Base-by-base conservation (phyloP, 208 protist genomes). In the Leishmania guyanensis region DNA sequence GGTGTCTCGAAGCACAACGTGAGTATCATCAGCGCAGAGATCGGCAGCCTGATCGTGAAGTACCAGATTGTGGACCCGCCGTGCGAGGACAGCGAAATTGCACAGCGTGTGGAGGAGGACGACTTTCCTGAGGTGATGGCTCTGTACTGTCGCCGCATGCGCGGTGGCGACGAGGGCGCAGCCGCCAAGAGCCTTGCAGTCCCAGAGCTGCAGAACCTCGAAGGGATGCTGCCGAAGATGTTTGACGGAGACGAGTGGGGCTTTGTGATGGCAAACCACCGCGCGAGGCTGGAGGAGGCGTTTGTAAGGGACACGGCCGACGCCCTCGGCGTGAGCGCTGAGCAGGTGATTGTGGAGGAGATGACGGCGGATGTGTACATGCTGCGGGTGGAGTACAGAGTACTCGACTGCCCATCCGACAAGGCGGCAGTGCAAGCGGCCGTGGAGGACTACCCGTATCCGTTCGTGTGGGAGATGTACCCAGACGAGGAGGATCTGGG, bases 171-270 rank as follows among this genome's bases (percentile, higher is more conserved):
- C 43, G 69, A 62, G 51, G 69, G 58, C 48, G 65, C 62, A 39
- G 72, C 74, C 48, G 14, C 58, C 5, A 22, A 39, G 10, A 22
- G 22, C 39, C 29, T 0, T 16, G 64, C 60, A 33, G 39, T 12
- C n/a, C n/a, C 43, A 39, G 26, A n/a, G 75, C 58, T 78, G 50
- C 64, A 80, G 48, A 64, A 80, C 5, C 76, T 84, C 43, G 75
- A 84, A 36, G 50, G n/a, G 69, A 80, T 88, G 79, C 85, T 66
- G 26, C 68, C 80, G 39, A 85, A 80, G 72, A 53, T 80, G 36
- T 88, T 94, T 62, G 73, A 66, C 53, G 87, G 90, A 39, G 89
- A 92, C 65, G 90, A 89, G 77, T 95, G 90, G 90, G 77, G 84
- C 36, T 53, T 75, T 29, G 77, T 93, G 26, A n/a, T 90, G 22